phyloP scores from a whole-genome alignment of 2,329 filamentous ascomycete genomes.

The Neospermospora avenae region DNA sequence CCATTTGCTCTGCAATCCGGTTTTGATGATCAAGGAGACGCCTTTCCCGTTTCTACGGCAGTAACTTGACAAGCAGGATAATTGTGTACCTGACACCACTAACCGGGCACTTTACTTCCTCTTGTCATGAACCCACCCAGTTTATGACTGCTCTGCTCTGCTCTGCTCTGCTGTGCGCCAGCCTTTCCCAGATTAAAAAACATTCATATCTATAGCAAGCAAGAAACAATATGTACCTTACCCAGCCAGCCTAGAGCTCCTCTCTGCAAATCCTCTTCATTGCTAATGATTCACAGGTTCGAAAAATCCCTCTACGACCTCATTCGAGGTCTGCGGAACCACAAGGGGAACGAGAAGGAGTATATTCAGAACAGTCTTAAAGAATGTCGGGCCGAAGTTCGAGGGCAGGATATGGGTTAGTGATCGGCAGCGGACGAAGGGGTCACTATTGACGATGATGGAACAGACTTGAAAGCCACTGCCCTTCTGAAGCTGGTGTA shows the following conservation, averaged over 20 bases:
- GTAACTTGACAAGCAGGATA: no score
- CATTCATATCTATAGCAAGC: no score
- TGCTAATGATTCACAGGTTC: constrained; percentile 61
- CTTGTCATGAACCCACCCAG: not conserved
- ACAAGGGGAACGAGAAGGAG: constrained; percentile 91
- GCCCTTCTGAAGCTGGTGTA: constrained; percentile 95
- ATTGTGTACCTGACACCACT: no score
- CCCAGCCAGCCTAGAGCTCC: not conserved
- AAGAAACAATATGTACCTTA: constrained; percentile 4
- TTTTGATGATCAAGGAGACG: no score
- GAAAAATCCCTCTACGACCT: constrained; percentile 99
- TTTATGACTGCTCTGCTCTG: not conserved
- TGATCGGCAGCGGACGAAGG: constrained; percentile 17
- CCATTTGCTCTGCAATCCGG: no score
- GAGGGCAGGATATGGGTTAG: constrained; percentile 86
- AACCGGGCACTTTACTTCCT: no score
- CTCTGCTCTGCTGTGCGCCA: not conserved
- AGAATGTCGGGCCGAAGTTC: constrained; percentile 93
- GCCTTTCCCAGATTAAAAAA: not conserved
- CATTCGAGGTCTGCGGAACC: constrained; percentile 90
- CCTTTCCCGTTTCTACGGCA: no score
- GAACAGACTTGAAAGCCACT: constrained; percentile 85
- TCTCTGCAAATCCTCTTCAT: not conserved
- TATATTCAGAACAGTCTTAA: constrained; percentile 92
- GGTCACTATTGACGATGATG: constrained; percentile 3